These are phyloP conservation scores for Alternaria panax DNA, from an alignment of 2,329 filamentous ascomycete species.

Conservation along the genomic window DNA sequence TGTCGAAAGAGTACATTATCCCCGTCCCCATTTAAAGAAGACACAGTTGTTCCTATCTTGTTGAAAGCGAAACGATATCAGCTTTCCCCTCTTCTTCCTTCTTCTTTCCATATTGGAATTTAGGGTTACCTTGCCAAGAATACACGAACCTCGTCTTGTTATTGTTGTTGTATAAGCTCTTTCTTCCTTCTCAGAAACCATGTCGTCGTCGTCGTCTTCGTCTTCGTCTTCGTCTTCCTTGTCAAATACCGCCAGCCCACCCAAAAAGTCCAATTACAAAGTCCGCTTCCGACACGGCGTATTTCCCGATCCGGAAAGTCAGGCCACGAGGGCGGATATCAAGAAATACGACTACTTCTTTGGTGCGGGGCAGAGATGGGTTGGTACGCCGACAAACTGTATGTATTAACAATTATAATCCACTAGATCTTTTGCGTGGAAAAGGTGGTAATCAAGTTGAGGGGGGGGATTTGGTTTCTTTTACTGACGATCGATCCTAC, in stretches of 20 bases:
- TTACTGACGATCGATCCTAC: no score
- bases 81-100: not conserved
- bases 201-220: not conserved
- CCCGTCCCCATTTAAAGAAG: slow-evolving; percentile 7
- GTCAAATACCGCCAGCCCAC: slow-evolving; percentile 1
- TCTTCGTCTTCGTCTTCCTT: not conserved
- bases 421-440: no score
- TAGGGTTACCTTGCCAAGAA: not conserved
- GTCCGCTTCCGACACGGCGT: slow-evolving; percentile 33
- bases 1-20: slow-evolving; percentile 12
- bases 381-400: slow-evolving; percentile 23
- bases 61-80: not conserved
- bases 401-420: no score
- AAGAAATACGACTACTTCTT: slow-evolving; percentile 39
- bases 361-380: slow-evolving; percentile 23
- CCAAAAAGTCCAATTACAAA: slow-evolving; percentile 26
- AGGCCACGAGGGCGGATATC: slow-evolving; percentile 29
- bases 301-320: slow-evolving; percentile 21
- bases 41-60: not conserved
- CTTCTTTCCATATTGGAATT: not conserved
- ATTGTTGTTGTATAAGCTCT: not conserved
- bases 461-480: no score
- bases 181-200: not conserved
- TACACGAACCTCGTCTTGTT: not conserved
- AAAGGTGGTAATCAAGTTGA: no score